Evolutionary conservation across 1,284 basidiomycete genomes (phyloP), one percentile per base, ranked within the genome.

Genomic region (Agaricales sp.): DNA sequence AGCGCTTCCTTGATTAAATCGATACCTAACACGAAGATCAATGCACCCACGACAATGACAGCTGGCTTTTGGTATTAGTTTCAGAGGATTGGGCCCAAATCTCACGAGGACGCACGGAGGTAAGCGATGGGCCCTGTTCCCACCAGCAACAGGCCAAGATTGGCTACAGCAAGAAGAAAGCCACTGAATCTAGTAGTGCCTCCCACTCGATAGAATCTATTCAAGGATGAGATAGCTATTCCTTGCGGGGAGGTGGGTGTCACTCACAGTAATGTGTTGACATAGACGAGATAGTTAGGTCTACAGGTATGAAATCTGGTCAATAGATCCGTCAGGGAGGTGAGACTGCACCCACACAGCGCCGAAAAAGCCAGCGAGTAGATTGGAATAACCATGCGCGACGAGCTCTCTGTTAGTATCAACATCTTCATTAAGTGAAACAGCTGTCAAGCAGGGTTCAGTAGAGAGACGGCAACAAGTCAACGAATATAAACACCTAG

Each of bases 11-110:
- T 95, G 24, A 91, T 81, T 23, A 99, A 78, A 58, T 99, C 95
- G 52, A 98, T 80, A 0, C 95, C 95, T 20, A 99, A 77, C 8
- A 97, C 92, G 57, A 93, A 95, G 59, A 99, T 98, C 51, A 99
- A 74, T 1, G 94, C 87, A 0, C 87, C 87, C 14, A 94, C 91
- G 2, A 93, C 82, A 77, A 90, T 84, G 38, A 94, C 82, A 51
- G 91, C 89, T 92, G 55, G 3, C 47, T 14, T n/a, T n/a, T n/a
- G n/a, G n/a, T n/a, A n/a, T 49, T 51, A 51, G 24, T 45, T 52
- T 44, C 22, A 43, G 38, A 18, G n/a, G n/a, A n/a, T n/a, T n/a
- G 22, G 49, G 38, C 2, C 21, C 12, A 11, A 37, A 18, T 24
- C 43, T 46, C 11, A 35, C 37, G 50, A n/a, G 13, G n/a, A 78